Evolutionary conservation across 257 asterid species (phyloP).

Genomic region (Solanum pimpinellifolium): DNA sequence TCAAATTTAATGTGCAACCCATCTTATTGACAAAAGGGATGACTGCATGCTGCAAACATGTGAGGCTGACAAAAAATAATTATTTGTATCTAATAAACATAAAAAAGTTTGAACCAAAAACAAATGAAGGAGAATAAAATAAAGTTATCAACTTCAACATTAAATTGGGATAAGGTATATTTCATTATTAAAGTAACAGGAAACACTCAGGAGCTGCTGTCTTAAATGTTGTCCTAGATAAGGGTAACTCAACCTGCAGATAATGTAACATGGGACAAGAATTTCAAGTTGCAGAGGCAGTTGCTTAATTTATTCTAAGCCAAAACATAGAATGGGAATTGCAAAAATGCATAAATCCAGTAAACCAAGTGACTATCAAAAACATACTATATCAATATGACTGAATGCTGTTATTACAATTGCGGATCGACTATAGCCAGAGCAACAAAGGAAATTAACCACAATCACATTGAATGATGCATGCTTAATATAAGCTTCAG

Average conservation of each 20-base stretch:
- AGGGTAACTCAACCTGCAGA: not conserved
- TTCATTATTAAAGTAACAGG: not conserved
- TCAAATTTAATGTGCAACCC: constrained; percentile 10
- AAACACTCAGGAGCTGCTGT: not conserved
- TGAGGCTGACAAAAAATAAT: not conserved
- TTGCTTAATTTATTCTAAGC: not conserved
- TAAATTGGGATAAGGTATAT: not conserved
- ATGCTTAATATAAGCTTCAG: not conserved
- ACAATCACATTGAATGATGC: not conserved
- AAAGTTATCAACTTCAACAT: not conserved
- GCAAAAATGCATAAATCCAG: not conserved
- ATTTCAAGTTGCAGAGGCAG: not conserved
- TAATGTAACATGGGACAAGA: not conserved
- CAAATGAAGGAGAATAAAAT: not conserved
- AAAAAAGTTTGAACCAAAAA: not conserved
- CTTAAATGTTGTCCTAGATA: not conserved
- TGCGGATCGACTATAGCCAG: not conserved
- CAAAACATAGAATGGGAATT: not conserved
- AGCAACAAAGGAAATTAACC: not conserved
- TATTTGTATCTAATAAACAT: not conserved
- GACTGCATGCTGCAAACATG: not conserved
- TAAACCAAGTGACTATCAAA: not conserved
- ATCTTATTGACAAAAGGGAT: not conserved
- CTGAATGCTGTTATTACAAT: not conserved
- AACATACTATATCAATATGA: not conserved